A percentile compares a stretch with the other conserved stretches of the same genome.
Conservation (phyloP, 1,284 basidiomycete genomes). For the Cryptococcus sp. region DNA sequence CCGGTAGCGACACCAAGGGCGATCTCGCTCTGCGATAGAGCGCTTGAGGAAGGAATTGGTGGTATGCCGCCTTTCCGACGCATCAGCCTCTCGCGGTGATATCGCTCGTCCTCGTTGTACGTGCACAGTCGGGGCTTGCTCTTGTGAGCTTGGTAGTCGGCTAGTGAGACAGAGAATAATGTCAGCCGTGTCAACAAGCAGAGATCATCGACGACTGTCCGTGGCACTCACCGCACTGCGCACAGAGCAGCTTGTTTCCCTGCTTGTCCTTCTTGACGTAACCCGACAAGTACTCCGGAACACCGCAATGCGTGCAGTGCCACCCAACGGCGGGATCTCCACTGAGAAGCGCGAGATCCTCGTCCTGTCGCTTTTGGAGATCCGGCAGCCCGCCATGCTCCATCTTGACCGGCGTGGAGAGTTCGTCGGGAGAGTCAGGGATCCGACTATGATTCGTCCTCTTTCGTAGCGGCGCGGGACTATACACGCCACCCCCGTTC, state of each 20-base stretch:
- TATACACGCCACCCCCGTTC: slow-evolving; percentile 10
- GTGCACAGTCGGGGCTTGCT: slow-evolving; percentile 26
- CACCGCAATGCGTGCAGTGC: slow-evolving; percentile 91
- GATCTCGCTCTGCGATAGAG: too few relatives aligned
- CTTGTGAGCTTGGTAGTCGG: slow-evolving; percentile 20
- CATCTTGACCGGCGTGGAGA: slow-evolving; percentile 15
- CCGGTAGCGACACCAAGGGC: too few relatives aligned
- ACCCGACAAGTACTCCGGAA: slow-evolving; percentile 72
- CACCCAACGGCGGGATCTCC: slow-evolving; percentile 58
- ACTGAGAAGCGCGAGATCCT: background rate
- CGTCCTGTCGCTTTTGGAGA: background rate
- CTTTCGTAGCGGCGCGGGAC: slow-evolving; percentile 19
- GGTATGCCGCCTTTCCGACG: too few relatives aligned
- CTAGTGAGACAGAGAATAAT: slow-evolving; percentile 1
- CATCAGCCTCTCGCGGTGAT: slow-evolving; percentile 60
- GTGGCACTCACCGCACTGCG: slow-evolving; percentile 73
- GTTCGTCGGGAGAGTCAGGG: slow-evolving; percentile 25
- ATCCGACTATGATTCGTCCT: slow-evolving; percentile 23
- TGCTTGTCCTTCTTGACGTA: slow-evolving; percentile 79
- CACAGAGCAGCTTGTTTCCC: slow-evolving; percentile 85
- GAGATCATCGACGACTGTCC: too few relatives aligned
- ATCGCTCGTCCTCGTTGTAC: slow-evolving; percentile 60
- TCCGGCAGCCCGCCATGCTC: slow-evolving; percentile 2
- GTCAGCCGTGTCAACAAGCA: too few relatives aligned
- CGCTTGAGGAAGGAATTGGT: too few relatives aligned